Evolutionary conservation across 352 stramenopile species (phyloP).

Genomic region (Phytophthora hibernalis): DNA sequence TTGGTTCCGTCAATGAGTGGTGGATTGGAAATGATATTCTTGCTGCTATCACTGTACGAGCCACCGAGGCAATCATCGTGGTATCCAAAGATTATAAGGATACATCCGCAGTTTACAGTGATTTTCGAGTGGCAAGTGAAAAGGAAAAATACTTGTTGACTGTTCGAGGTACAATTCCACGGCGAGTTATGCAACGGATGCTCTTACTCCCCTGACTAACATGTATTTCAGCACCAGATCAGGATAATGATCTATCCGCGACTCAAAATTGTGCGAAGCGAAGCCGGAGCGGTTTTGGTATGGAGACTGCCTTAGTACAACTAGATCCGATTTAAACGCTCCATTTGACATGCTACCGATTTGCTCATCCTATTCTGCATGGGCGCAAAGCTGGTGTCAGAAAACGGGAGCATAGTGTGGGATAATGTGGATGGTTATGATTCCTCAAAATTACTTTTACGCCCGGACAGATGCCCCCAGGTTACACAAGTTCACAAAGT

Average conservation of each 20-base stretch:
- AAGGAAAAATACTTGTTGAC: slow-evolving; percentile 57
- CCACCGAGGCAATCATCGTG: slow-evolving; percentile 56
- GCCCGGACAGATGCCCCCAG: slow-evolving; percentile 48
- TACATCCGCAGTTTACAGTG: slow-evolving; percentile 49
- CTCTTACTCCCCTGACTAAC: slow-evolving; percentile 52
- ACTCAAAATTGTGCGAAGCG: slow-evolving; percentile 56
- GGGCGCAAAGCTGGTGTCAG: slow-evolving; percentile 58
- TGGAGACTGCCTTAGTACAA: slow-evolving; percentile 42
- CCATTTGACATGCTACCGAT: slow-evolving; percentile 53
- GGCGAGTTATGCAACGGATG: slow-evolving; percentile 51
- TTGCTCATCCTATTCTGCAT: slow-evolving; percentile 53
- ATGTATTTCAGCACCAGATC: slow-evolving; percentile 65
- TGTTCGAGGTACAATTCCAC: slow-evolving; percentile 41
- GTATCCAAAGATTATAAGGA: slow-evolving; percentile 57
- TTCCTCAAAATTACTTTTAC: slow-evolving; percentile 53
- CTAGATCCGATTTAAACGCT: slow-evolving; percentile 60
- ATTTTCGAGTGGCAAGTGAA: slow-evolving; percentile 55
- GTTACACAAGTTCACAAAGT: slow-evolving; percentile 22
- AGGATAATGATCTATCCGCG: slow-evolving; percentile 56
- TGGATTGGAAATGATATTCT: slow-evolving; percentile 66
- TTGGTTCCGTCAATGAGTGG: slow-evolving; percentile 57
- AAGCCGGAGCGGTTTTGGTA: slow-evolving; percentile 72
- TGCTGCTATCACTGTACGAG: slow-evolving; percentile 39
- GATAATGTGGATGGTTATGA: slow-evolving; percentile 59
- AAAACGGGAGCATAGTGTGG: slow-evolving; percentile 58